Base-by-base conservation (phyloP, 768 basidiomycete species). In the Boletus eberwhitei region DNA sequence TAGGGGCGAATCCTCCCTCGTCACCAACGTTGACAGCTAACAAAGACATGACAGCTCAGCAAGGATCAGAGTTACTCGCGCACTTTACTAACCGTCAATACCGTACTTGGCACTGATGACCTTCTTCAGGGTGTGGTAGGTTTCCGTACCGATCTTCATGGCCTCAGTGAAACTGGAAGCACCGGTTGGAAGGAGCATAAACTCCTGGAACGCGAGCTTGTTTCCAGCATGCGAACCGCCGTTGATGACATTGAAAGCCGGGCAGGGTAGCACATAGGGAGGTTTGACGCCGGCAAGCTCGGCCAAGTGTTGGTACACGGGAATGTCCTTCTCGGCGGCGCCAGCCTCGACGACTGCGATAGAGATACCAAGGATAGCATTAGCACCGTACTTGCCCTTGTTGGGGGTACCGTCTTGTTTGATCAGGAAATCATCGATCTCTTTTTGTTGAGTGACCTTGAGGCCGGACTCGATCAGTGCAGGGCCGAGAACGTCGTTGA, bases 131-230 rank as follows among this genome's bases (percentile, higher is more conserved):
- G 88, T 90, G 80, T 97, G 94, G 78, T 97, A 97, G 22, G 92
- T 95, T 77, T 99, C 97, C 11, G 95, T 90, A 57, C 97, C 97
- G 57, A 96, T 94, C 79, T 98, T 96, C 87, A 99, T 87, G 54
- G 97, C 94, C 80, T 99, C 95, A 32, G 90, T 86, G 82, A 98
- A 99, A 55, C 81, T 82, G 17, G 79, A 64, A 48, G 97, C 97
- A 49, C 95, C 96, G 57, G 93, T 95, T 58, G 97, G 96, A 59
- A 98, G 82, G 64, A 99, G 82, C 97, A 99, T 98, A 82, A 99
- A 99, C 76, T 99, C 97, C 77, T 99, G 97, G 91, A 98, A 99
- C 37, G 97, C 97, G 59, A 99, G 90, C 76, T 96, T 95, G 84
- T 99, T 99, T 48, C 97, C 97, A 55, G 97, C 97, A 72, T 99